Evolutionary conservation across 208 protist species (phyloP).

Genomic region (Wallacemonas collosoma): DNA sequence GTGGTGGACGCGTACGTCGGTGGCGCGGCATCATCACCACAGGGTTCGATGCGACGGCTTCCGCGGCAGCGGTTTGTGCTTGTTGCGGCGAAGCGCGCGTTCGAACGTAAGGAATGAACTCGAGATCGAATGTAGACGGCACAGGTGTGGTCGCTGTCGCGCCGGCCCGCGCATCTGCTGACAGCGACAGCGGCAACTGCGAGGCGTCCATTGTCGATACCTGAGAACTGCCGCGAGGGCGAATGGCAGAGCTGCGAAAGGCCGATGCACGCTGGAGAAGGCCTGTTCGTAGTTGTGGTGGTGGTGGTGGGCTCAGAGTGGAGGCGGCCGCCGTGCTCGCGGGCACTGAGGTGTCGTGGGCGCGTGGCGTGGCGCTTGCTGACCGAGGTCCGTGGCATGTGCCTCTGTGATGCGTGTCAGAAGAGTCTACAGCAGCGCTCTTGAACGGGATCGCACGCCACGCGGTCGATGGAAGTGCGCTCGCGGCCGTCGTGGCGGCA

Average conservation of each 20-base stretch:
- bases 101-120: constrained; percentile 10
- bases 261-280: background rate
- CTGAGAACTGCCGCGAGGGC: background rate
- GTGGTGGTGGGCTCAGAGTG: background rate
- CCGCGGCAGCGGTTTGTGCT: background rate
- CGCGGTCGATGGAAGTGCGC: background rate
- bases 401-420: too few relatives aligned
- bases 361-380: background rate
- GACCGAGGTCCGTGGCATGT: background rate
- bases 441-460: constrained; percentile 3
- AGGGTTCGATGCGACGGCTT: background rate
- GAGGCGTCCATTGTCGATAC: too few relatives aligned
- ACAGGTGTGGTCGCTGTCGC: too few relatives aligned
- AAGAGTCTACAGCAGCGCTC: background rate
- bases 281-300: background rate
- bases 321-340: background rate
- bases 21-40: background rate
- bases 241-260: constrained; percentile 13
- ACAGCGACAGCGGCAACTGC: too few relatives aligned
- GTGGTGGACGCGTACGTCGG: background rate
- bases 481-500: too few relatives aligned
- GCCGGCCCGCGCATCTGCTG: too few relatives aligned
- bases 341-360: background rate
- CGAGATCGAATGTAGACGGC: background rate
- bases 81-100: background rate